Percentiles rank a stretch among this genome's conserved stretches.
These are phyloP conservation scores for Sedum album DNA, from an alignment of 164 flowering plant genomes.

Conservation along the genomic window DNA sequence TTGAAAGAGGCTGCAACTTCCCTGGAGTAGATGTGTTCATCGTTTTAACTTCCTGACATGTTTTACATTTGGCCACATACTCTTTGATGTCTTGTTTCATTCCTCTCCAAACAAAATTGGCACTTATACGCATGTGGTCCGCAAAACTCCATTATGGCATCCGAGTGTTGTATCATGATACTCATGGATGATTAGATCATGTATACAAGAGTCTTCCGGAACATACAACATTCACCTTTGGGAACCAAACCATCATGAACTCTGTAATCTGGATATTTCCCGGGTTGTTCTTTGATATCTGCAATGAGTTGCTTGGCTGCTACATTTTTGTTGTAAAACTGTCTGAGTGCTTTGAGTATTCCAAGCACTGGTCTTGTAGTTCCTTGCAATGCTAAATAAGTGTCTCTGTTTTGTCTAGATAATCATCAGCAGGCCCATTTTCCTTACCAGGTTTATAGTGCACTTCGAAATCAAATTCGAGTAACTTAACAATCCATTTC, in stretches of 20 bases:
- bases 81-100: neutral
- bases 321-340: too few relatives aligned
- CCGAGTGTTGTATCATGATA: neutral
- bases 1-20: neutral
- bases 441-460: too few relatives aligned
- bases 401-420: too few relatives aligned
- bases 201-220: neutral
- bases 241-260: neutral
- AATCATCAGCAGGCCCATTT: too few relatives aligned
- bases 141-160: neutral
- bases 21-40: neutral
- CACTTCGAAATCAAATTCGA: too few relatives aligned
- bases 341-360: too few relatives aligned
- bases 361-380: too few relatives aligned
- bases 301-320: too few relatives aligned
- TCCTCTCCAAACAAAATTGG: neutral
- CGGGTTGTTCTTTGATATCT: too few relatives aligned
- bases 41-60: neutral
- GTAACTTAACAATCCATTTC: too few relatives aligned
- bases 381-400: too few relatives aligned
- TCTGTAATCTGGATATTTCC: too few relatives aligned
- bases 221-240: neutral
- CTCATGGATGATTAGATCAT: neutral
- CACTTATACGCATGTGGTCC: neutral
- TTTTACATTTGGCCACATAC: neutral